phyloP scores from a whole-genome alignment of 805 yeast genomes.

The Pachysolen tannophilus region DNA sequence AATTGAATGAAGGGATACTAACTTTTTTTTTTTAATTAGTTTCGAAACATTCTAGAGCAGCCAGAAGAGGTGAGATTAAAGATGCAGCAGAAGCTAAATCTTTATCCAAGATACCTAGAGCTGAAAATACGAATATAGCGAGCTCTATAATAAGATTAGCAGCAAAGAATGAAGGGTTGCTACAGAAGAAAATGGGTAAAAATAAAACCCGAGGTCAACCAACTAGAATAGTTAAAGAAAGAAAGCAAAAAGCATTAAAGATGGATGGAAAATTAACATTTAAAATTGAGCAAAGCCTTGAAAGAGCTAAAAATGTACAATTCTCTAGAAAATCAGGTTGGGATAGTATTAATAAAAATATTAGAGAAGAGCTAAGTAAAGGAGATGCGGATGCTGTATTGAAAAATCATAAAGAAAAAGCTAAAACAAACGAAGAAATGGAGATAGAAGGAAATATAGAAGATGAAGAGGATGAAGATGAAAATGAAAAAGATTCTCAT shows the following conservation, averaged over 20 bases:
- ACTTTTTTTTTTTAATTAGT: too few relatives aligned
- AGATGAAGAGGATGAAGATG: too few relatives aligned
- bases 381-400: too few relatives aligned
- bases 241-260: slow-evolving; percentile 40
- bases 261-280: slow-evolving; percentile 48
- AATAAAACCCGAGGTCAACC: slow-evolving; percentile 19
- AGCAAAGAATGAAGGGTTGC: slow-evolving; percentile 54
- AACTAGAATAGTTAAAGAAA: slow-evolving; percentile 22
- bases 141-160: slow-evolving; percentile 61
- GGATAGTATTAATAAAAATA: slow-evolving; percentile 55
- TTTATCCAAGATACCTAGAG: slow-evolving; percentile 46
- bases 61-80: slow-evolving; percentile 53
- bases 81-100: slow-evolving; percentile 36
- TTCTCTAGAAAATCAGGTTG: slow-evolving; percentile 61
- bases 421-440: too few relatives aligned
- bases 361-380: slow-evolving; percentile 27
- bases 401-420: too few relatives aligned
- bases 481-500: too few relatives aligned
- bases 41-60: slow-evolving; percentile 70
- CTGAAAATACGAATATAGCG: slow-evolving; percentile 49
- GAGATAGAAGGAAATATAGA: too few relatives aligned
- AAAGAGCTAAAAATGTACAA: slow-evolving; percentile 56
- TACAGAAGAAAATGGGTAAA: slow-evolving; percentile 47
- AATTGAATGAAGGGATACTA: too few relatives aligned
- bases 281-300: slow-evolving; percentile 57